Percentiles rank a stretch among this genome's conserved stretches.
These are phyloP conservation scores for Aureobasidium leucospermi DNA, from an alignment of 2,329 filamentous ascomycete species.

Conservation along the genomic window DNA sequence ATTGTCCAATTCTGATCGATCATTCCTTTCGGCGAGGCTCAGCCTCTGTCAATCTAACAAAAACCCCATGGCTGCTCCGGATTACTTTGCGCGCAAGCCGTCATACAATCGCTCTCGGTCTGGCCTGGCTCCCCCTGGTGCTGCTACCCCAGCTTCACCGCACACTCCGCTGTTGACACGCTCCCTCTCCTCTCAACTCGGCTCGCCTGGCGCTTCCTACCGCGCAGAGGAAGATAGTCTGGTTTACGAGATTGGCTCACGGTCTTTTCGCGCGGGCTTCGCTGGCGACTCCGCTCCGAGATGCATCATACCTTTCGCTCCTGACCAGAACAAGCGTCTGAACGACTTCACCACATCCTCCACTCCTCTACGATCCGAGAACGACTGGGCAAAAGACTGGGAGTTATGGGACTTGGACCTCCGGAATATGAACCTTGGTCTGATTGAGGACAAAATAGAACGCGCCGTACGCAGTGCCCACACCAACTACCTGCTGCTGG, in stretches of 20 bases:
- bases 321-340: constrained; percentile 65
- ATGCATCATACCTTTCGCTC: constrained; percentile 65
- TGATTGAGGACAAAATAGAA: constrained; percentile 83
- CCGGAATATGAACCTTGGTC: constrained; percentile 62
- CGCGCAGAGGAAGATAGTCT: constrained; percentile 67
- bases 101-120: background rate
- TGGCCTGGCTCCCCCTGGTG: constrained; percentile 33
- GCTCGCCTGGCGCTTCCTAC: constrained; percentile 50
- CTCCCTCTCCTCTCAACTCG: constrained; percentile 52
- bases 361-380: constrained; percentile 48
- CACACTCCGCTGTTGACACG: constrained; percentile 53
- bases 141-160: constrained; percentile 45
- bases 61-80: constrained; percentile 11
- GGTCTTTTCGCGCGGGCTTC: constrained; percentile 75
- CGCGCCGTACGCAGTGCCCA: constrained; percentile 73
- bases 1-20: background rate
- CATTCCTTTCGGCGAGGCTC: background rate
- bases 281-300: constrained; percentile 70
- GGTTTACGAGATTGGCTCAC: constrained; percentile 74
- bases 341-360: constrained; percentile 63
- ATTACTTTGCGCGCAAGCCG: constrained; percentile 12
- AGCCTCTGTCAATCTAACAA: background rate
- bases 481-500: constrained; percentile 63
- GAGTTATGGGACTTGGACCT: constrained; percentile 78
- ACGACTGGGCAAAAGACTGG: constrained; percentile 57